phyloP scores from a whole-genome alignment of 441 rosid species.

The Pelargonium australe region DNA sequence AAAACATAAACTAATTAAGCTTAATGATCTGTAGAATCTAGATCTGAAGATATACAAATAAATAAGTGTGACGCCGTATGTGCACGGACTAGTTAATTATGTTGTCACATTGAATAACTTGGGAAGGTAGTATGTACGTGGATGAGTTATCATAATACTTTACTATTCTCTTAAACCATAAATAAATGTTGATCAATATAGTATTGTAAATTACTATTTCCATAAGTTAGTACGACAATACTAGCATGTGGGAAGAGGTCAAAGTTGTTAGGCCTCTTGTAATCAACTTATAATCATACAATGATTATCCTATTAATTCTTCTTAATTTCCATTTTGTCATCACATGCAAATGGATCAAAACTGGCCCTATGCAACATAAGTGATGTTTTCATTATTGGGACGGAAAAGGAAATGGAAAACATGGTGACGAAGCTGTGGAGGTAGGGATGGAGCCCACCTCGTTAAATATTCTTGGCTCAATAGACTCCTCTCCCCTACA shows the following conservation, averaged over 20 bases:
- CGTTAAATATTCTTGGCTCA: neutral
- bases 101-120: neutral
- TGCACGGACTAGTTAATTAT: neutral
- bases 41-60: too few relatives aligned
- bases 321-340: neutral
- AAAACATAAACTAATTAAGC: too few relatives aligned
- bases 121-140: neutral
- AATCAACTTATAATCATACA: too few relatives aligned
- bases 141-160: neutral
- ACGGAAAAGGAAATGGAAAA: neutral
- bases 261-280: too few relatives aligned
- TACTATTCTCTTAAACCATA: neutral
- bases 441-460: neutral
- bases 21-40: too few relatives aligned
- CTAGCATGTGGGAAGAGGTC: neutral
- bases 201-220: neutral
- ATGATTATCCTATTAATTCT: neutral
- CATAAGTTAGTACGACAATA: neutral
- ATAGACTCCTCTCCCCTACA: neutral
- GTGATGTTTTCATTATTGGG: neutral
- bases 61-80: too few relatives aligned
- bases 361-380: neutral
- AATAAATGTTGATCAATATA: neutral
- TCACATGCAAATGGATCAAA: neutral
- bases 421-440: neutral